Percentiles rank a stretch among this genome's conserved stretches.
phyloP scores from a whole-genome alignment of 2,329 filamentous ascomycete genomes.

The Cercospora zeina region DNA sequence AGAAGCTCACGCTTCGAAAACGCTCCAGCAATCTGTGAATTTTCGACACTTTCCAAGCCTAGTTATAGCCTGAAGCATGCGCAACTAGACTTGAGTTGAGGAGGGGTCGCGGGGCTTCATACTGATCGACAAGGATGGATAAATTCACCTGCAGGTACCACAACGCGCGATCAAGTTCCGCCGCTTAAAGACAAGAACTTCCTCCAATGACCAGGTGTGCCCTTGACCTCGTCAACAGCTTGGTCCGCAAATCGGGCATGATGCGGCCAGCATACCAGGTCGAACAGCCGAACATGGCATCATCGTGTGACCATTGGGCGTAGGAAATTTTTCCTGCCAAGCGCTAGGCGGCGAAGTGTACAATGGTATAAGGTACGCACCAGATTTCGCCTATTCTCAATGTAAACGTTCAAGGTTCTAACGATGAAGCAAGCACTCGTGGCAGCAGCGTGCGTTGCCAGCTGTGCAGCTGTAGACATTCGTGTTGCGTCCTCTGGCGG shows the following conservation, averaged over 20 bases:
- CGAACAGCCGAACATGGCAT: constrained; percentile 2
- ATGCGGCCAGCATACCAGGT: neutral
- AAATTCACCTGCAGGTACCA: constrained; percentile 10
- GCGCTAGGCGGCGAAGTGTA: neutral
- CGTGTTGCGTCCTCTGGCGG: constrained; percentile 25
- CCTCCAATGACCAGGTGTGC: neutral
- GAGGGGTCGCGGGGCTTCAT: neutral
- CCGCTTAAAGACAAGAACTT: neutral
- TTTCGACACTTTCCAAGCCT: neutral
- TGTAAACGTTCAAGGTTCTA: neutral
- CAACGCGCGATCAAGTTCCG: neutral
- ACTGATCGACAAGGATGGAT: constrained; percentile 11
- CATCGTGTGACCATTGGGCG: neutral
- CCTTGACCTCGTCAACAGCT: neutral
- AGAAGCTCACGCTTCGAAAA: neutral
- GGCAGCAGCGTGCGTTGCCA: constrained; percentile 12
- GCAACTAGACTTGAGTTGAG: neutral
- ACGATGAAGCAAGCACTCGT: constrained; percentile 4
- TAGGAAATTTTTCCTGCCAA: neutral
- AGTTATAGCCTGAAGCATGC: neutral
- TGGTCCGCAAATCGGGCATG: neutral
- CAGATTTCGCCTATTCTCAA: neutral
- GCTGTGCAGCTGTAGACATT: constrained; percentile 19
- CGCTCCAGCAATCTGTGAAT: neutral
- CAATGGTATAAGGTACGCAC: neutral